Evolutionary conservation across 1,284 basidiomycete species (phyloP).

Genomic region (Puccinia triticina): DNA sequence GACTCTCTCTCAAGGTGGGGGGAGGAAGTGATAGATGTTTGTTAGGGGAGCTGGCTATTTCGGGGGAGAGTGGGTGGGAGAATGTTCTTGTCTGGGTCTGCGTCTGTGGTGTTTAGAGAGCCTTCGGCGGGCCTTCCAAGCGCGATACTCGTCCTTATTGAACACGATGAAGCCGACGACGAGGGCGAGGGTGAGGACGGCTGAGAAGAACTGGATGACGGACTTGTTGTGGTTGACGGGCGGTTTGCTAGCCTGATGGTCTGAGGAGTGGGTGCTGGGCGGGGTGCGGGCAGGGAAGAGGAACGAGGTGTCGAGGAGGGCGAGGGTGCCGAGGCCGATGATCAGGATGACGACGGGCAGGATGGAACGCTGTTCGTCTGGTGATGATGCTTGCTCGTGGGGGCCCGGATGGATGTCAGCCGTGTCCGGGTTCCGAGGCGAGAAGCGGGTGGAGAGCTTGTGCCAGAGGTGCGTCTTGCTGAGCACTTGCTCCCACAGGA

Average conservation of each 20-base stretch:
- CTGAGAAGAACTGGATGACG: conserved; percentile 9
- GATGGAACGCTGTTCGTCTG: background rate
- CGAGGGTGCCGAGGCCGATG: background rate
- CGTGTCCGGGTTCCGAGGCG: too few species aligned
- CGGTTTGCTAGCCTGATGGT: background rate
- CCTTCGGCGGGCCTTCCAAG: conserved; percentile 26
- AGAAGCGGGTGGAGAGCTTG: too few species aligned
- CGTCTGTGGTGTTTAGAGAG: conserved; percentile 23
- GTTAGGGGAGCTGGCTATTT: background rate
- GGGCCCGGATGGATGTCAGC: too few species aligned
- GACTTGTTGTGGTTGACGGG: background rate
- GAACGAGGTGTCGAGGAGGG: background rate
- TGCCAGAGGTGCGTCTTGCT: background rate
- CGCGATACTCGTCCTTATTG: conserved; percentile 25
- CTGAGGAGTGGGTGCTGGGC: background rate
- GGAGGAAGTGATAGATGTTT: too few species aligned
- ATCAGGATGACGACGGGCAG: background rate
- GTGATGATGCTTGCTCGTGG: background rate
- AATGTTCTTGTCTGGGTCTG: background rate
- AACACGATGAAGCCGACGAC: background rate
- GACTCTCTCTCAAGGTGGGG: too few species aligned
- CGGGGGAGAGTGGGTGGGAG: background rate
- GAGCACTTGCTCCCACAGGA: conserved; percentile 17
- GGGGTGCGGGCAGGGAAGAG: background rate
- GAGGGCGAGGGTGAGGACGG: conserved; percentile 1